Evolutionary conservation across 805 yeast genomes (phyloP).

Genomic region (Kodamaea nitidulidarum): DNA sequence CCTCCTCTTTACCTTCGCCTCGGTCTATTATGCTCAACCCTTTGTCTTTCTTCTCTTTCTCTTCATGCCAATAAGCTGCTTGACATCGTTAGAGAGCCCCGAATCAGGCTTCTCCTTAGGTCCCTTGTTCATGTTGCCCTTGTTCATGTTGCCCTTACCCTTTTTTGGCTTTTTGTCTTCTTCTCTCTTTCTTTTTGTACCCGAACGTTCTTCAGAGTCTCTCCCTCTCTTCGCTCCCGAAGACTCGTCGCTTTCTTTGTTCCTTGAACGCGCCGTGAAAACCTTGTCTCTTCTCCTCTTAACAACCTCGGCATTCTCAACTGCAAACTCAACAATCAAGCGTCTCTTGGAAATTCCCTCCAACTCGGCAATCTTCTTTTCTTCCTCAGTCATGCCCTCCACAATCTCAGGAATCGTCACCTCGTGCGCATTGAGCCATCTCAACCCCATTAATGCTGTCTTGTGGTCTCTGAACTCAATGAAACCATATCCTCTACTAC

Average conservation of each 20-base stretch:
- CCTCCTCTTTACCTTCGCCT: not conserved
- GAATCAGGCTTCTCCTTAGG: conserved; percentile 17
- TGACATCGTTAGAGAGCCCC: conserved; percentile 51
- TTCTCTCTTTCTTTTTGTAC: conserved; percentile 11
- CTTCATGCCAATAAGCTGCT: conserved; percentile 62
- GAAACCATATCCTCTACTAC: conserved; percentile 97
- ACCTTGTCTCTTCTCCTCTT: conserved; percentile 80
- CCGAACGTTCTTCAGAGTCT: conserved; percentile 6
- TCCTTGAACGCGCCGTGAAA: conserved; percentile 28
- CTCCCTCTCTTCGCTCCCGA: conserved; percentile 18
- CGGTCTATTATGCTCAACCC: conserved; percentile 12
- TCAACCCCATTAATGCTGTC: conserved; percentile 88
- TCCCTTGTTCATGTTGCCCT: conserved; percentile 14
- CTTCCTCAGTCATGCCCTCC: conserved; percentile 69
- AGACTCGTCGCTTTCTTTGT: conserved; percentile 17
- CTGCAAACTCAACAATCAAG: conserved; percentile 89
- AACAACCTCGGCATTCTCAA: conserved; percentile 91
- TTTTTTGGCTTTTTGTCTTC: conserved; percentile 15
- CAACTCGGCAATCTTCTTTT: conserved; percentile 48
- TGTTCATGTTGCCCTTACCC: conserved; percentile 17
- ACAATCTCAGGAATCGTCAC: conserved; percentile 67
- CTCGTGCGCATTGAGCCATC: conserved; percentile 95
- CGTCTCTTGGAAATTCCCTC: conserved; percentile 64
- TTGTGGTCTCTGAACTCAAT: conserved; percentile 89
- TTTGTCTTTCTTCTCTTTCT: conserved; percentile 60